A percentile compares a stretch with the other conserved stretches of the same genome.
Conservation (phyloP, 176 grass and related monocot species). For the Aegilops tauschii region DNA sequence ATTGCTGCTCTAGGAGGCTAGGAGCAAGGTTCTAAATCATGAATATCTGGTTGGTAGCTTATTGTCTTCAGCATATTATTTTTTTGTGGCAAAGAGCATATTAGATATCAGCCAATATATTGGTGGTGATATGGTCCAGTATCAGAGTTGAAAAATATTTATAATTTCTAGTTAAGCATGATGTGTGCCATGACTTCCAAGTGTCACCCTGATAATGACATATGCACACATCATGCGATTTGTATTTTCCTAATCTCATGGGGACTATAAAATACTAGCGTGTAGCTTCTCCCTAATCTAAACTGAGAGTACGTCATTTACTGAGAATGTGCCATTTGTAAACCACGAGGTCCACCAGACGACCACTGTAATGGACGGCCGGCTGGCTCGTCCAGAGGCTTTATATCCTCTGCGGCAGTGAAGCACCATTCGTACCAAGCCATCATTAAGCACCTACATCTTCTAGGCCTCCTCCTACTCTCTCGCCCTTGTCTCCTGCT, state of each 20-base stretch:
- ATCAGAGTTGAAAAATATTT: too few relatives aligned
- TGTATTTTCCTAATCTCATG: not conserved
- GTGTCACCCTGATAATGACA: not conserved
- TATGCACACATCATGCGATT: not conserved
- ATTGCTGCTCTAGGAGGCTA: not conserved
- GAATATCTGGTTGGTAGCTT: too few relatives aligned
- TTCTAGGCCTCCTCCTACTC: not conserved
- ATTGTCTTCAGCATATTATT: too few relatives aligned
- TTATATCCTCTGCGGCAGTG: not conserved
- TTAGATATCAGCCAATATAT: too few relatives aligned
- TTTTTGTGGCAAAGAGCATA: too few relatives aligned
- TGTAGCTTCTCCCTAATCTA: not conserved
- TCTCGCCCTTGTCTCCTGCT: not conserved
- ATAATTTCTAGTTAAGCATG: too few relatives aligned
- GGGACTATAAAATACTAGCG: not conserved
- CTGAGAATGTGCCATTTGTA: not conserved
- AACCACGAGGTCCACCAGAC: not conserved
- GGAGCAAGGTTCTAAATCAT: too few relatives aligned
- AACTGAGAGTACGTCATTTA: not conserved
- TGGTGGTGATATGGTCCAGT: too few relatives aligned
- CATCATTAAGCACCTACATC: not conserved
- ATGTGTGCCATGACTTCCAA: too few relatives aligned
- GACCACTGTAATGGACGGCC: not conserved
- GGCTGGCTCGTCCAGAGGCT: not conserved
- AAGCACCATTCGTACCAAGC: not conserved